A percentile compares a stretch with the other conserved stretches of the same genome.
phyloP scores from a whole-genome alignment of 139 green algal genomes.

The Coelastrella sp. region DNA sequence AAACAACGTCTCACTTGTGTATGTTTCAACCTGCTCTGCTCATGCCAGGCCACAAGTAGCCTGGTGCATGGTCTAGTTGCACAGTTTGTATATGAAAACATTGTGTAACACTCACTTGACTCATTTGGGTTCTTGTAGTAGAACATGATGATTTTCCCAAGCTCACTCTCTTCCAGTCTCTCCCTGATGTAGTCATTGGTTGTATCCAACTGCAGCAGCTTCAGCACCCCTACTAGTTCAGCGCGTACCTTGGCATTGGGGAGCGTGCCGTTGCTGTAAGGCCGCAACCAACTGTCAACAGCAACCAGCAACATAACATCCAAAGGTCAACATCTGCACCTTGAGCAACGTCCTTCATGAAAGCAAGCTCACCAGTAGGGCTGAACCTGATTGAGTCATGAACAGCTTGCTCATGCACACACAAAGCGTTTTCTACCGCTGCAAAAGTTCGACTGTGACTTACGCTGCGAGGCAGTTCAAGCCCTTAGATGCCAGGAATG shows the following conservation, averaged over 20 bases:
- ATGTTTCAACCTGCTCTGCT: not conserved
- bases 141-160: conserved; percentile 49
- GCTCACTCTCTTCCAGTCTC: conserved; percentile 38
- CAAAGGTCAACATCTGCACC: not conserved
- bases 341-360: no score
- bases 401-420: not conserved
- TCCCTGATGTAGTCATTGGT: conserved; percentile 29
- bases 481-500: not conserved
- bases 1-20: no score
- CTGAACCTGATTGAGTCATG: no score
- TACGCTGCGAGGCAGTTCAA: conserved; percentile 3
- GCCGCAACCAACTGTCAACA: conserved; percentile 31
- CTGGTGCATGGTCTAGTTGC: not conserved
- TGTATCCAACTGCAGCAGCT: conserved; percentile 31
- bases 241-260: conserved; percentile 37
- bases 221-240: conserved; percentile 24
- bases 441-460: not conserved
- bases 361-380: not conserved
- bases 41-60: no score
- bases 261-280: conserved; percentile 41
- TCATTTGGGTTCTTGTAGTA: conserved; percentile 43
- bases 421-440: not conserved
- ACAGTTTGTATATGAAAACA: not conserved
- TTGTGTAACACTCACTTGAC: conserved; percentile 19
- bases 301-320: not conserved